Evolutionary conservation across 2,329 filamentous ascomycete genomes (phyloP), one percentile per base, ranked within the genome.

Genomic region (Boeremia lycopersici): DNA sequence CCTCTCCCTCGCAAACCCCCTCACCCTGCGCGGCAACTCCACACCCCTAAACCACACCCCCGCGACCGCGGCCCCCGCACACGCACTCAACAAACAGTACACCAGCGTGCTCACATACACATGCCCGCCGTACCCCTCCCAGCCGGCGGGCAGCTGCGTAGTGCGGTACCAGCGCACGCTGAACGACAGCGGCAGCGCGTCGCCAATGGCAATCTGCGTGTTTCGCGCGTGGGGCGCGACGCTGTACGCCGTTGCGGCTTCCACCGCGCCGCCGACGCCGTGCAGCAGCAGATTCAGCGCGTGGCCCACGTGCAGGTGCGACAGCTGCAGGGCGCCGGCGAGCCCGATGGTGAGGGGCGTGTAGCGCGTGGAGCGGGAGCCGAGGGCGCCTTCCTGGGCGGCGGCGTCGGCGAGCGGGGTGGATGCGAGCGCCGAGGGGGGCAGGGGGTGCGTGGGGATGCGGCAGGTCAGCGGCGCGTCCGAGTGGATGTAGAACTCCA

Each of bases 401-500:
- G 77, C 95, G n/a, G n/a, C n/a, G n/a, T n/a, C n/a, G n/a, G n/a
- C n/a, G n/a, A n/a, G n/a, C n/a, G n/a, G n/a, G n/a, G n/a, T n/a
- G n/a, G n/a, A n/a, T n/a, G n/a, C n/a, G n/a, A n/a, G n/a, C n/a
- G n/a, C n/a, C n/a, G n/a, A n/a, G n/a, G n/a, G n/a, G n/a, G 77
- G 71, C 1, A 85, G 77, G 0, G 93, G 93, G 7, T 89, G 87
- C 0, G 91, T 86, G 26, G 93, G 91, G 12, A 98, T 85, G 47
- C 95, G 93, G 77, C 95, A 99, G 49, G 91, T 87, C 44, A 98
- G 82, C 9, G 95, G 95, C 15, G 92, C 93, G 77, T 99, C 95
- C 79, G 89, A 92, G 82, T 98, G 95, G 74, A 98, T 88, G 82
- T 98, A 98, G 83, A 97, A 98, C 79, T 98, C 90, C 79, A 93